Conservation (phyloP, 495 filamentous ascomycete species). For the Glarea lozoyensis region DNA sequence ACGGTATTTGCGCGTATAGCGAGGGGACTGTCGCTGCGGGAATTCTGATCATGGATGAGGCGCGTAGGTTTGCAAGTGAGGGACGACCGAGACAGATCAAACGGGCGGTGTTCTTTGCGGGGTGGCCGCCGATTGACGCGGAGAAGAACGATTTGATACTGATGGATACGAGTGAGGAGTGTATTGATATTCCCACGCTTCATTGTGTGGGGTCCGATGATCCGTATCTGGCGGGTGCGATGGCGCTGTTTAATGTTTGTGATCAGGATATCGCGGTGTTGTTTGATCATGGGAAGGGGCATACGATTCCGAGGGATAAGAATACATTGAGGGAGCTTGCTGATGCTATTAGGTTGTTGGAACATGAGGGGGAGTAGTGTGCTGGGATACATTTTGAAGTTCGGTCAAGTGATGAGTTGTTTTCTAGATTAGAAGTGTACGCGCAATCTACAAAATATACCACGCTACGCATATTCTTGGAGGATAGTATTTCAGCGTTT, state of each 20-base stretch:
- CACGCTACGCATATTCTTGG: no score
- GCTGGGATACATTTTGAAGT: no score
- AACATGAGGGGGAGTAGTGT: no score
- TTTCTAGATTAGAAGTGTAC: no score
- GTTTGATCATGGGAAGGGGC: conserved; percentile 49
- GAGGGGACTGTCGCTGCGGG: conserved; percentile 46
- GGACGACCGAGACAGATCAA: conserved; percentile 38
- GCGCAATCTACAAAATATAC: no score
- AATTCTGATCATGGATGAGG: conserved; percentile 39
- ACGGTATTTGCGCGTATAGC: conserved; percentile 42
- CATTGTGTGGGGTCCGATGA: conserved; percentile 51
- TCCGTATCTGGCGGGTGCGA: conserved; percentile 39
- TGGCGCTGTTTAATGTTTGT: conserved; percentile 50
- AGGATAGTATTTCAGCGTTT: no score
- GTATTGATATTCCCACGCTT: conserved; percentile 43
- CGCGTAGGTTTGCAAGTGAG: conserved; percentile 21
- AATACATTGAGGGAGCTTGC: conserved; percentile 35
- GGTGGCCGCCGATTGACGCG: conserved; percentile 40
- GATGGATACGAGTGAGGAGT: conserved; percentile 32
- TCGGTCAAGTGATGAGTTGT: no score
- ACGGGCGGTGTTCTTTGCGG: conserved; percentile 44
- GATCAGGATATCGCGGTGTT: conserved; percentile 36
- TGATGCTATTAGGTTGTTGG: no score
- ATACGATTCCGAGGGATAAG: conserved; percentile 41
- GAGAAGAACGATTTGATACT: conserved; percentile 30